Percentiles rank a stretch among this genome's conserved stretches.
phyloP scores from a whole-genome alignment of 176 grass and related monocot genomes.

The Echinochloa phyllopogon region DNA sequence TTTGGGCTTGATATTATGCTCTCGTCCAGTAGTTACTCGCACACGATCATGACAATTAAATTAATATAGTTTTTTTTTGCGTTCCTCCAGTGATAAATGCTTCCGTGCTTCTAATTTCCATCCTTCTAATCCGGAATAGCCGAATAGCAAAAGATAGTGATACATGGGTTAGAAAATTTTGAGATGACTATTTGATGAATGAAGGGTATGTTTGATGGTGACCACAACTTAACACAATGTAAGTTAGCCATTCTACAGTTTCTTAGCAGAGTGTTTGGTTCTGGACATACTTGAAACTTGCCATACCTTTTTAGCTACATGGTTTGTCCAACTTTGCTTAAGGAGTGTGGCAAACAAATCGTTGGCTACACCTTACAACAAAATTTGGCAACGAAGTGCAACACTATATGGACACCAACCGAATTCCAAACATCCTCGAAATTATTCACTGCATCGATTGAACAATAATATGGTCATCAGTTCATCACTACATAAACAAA shows the following conservation, averaged over 20 bases:
- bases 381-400: background rate
- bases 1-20: conserved; percentile 13
- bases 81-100: background rate
- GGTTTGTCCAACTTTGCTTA: background rate
- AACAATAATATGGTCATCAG: too few relatives aligned
- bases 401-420: background rate
- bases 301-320: background rate
- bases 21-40: background rate
- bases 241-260: too few relatives aligned
- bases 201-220: too few relatives aligned
- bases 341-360: background rate
- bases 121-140: background rate
- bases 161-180: too few relatives aligned
- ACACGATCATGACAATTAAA: background rate
- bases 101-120: background rate
- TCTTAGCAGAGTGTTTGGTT: too few relatives aligned
- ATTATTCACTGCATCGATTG: background rate
- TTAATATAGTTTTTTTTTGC: background rate
- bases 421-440: background rate
- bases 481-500: background rate
- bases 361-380: background rate
- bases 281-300: too few relatives aligned
- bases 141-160: background rate
- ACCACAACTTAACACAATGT: too few relatives aligned
- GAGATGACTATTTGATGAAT: background rate